Evolutionary conservation across 805 yeast genomes (phyloP).

Genomic region (Wickerhamomyces mucosus): DNA sequence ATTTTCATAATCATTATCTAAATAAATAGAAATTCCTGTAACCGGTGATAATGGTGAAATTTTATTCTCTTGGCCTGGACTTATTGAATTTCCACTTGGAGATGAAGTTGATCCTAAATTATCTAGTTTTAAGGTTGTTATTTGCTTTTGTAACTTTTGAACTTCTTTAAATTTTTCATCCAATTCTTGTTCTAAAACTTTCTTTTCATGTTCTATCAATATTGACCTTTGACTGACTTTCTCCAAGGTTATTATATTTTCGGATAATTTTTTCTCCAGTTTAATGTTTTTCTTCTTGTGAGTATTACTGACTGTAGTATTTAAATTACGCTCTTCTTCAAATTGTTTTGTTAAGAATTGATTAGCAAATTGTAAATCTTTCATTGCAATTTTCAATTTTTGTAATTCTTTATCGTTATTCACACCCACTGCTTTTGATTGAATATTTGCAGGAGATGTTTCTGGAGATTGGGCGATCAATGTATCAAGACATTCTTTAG

Average conservation of each 20-base stretch:
- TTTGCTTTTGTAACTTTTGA: constrained; percentile 33
- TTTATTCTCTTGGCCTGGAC: constrained; percentile 9
- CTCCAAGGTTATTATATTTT: constrained; percentile 27
- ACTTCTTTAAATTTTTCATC: constrained; percentile 31
- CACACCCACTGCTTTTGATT: constrained; percentile 2
- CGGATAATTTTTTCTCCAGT: constrained; percentile 42
- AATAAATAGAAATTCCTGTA: constrained; percentile 14
- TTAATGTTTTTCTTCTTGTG: constrained; percentile 39
- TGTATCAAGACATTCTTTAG: constrained; percentile 17
- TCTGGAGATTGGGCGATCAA: constrained; percentile 2
- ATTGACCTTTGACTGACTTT: constrained; percentile 27
- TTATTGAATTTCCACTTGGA: constrained; percentile 3
- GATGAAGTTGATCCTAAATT: constrained; percentile 12
- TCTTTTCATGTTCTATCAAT: constrained; percentile 27
- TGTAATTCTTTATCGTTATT: constrained; percentile 11
- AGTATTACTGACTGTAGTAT: constrained; percentile 41
- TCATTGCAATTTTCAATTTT: constrained; percentile 46
- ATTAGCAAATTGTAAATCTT: constrained; percentile 64
- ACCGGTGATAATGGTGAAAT: constrained; percentile 16
- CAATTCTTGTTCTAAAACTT: constrained; percentile 21
- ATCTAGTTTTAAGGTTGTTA: constrained; percentile 28
- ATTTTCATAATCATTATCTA: constrained; percentile 6
- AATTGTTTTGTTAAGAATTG: constrained; percentile 58
- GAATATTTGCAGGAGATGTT: background rate
- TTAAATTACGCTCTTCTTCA: constrained; percentile 53